Base-by-base conservation (phyloP, 768 basidiomycete genomes). In the Kwoniella dendrophila region DNA sequence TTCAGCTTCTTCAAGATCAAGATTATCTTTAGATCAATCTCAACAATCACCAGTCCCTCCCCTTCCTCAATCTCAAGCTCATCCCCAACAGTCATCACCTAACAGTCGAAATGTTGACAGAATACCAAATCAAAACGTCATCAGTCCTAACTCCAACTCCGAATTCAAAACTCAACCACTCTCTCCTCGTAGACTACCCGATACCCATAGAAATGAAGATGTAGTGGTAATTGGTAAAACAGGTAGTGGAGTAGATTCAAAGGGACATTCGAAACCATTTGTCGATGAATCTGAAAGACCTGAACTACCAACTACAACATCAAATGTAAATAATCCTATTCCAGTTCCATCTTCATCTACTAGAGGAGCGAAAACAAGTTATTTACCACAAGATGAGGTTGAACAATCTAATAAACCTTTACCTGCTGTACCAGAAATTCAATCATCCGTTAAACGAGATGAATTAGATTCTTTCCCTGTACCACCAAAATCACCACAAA, bases 311-410 rank as follows among this genome's bases (percentile, higher is more conserved):
- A 70, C 68, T 8, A 70, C 68, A 4, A 52, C 58, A 0, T 66
- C 64, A 1, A 70, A 70, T 48, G 65, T 62, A 10, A 56, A 67
- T 41, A 70, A 70, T 33, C 68, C 64, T n/a, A 22, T 45, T 14
- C 67, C 67, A 24, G 38, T 64, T 14, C 33, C 56, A 22, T 24
- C 47, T 7, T 44, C 50, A 32, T 41, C 10, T 7, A 44, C 20
- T 10, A 40, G 45, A 20, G 36, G 43, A 4, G 51, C 51, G 12
- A 55, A 52, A 1, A 24, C 32, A n/a, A n/a, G n/a, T 11, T 62
- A 55, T 38, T 16, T 58, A 40, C 56, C 56, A 11, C 33, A 49
- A 24, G 38, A 56, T 14, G 40, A 20, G 8, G 18, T 56, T 7
- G 26, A 53, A 4, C 33, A 49, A 14, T 8, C 55, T 47, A 30